Conservation (phyloP, 352 stramenopile genomes). For the Phytophthora agathidicida region DNA sequence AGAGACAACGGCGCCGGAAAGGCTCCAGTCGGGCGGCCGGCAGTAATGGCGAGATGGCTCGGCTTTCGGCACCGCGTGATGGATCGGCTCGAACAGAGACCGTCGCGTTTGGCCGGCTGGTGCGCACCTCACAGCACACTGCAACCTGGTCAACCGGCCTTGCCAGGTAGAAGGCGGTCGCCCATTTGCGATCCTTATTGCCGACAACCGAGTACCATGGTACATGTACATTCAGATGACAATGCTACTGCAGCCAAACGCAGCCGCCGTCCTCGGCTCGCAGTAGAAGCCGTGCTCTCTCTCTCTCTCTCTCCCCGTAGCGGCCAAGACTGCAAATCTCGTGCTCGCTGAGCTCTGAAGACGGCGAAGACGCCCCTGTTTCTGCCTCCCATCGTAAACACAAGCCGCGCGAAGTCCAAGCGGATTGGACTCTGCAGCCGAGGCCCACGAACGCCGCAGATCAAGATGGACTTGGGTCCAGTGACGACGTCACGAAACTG, state of each 20-base stretch:
- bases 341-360: background rate
- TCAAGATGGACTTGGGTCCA: too few species aligned
- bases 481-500: constrained; percentile 12
- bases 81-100: constrained; percentile 23
- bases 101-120: background rate
- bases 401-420: background rate
- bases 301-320: background rate
- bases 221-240: too few species aligned
- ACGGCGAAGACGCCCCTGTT: constrained; percentile 1
- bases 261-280: background rate
- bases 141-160: too few species aligned
- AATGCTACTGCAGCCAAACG: constrained; percentile 5
- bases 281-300: constrained; percentile 8
- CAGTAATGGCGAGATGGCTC: constrained; percentile 25
- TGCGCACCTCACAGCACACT: background rate
- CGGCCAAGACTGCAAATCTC: constrained; percentile 16
- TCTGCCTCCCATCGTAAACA: constrained; percentile 8
- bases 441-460: too few species aligned
- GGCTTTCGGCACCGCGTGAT: constrained; percentile 22
- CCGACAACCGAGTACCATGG: too few species aligned
- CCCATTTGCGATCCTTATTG: too few species aligned
- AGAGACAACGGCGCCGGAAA: constrained; percentile 15
- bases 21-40: background rate
- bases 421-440: too few species aligned
- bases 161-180: too few species aligned